These are phyloP conservation scores for Komagataella phaffii DNA, from an alignment of 805 yeast species.

Conservation along the genomic window DNA sequence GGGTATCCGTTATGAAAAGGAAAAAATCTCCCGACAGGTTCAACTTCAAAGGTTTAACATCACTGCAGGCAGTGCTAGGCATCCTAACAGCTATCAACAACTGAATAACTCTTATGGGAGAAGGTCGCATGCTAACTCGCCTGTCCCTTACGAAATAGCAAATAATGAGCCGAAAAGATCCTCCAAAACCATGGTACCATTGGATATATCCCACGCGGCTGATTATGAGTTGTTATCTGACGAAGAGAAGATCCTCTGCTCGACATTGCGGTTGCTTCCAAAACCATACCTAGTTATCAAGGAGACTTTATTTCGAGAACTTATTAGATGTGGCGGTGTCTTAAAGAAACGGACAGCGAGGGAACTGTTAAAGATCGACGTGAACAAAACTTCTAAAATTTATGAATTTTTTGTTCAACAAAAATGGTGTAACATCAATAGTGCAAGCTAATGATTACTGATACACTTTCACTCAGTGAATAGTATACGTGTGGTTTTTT, in stretches of 20 bases:
- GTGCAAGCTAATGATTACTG: background rate
- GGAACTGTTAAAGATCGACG: constrained; percentile 74
- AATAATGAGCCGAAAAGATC: constrained; percentile 18
- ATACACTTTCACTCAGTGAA: background rate
- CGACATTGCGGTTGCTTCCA: constrained; percentile 74
- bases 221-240: constrained; percentile 73
- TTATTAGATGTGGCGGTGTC: constrained; percentile 72
- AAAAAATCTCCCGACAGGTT: constrained; percentile 51
- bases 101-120: constrained; percentile 3
- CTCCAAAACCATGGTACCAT: constrained; percentile 27
- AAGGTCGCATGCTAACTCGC: constrained; percentile 5
- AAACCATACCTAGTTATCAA: constrained; percentile 91
- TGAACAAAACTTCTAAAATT: constrained; percentile 72
- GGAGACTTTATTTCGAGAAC: constrained; percentile 77
- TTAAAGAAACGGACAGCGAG: constrained; percentile 78
- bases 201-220: constrained; percentile 64
- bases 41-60: constrained; percentile 1
- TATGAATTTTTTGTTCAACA: constrained; percentile 90
- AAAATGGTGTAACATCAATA: constrained; percentile 51
- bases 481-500: background rate
- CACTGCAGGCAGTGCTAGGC: constrained; percentile 11
- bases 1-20: constrained; percentile 81
- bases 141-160: constrained; percentile 15
- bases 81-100: constrained; percentile 7
- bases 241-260: constrained; percentile 83